Evolutionary conservation across 306 rosid species (phyloP), one percentile per base, ranked within the genome.

Genomic region (Trichosanthes truncata): DNA sequence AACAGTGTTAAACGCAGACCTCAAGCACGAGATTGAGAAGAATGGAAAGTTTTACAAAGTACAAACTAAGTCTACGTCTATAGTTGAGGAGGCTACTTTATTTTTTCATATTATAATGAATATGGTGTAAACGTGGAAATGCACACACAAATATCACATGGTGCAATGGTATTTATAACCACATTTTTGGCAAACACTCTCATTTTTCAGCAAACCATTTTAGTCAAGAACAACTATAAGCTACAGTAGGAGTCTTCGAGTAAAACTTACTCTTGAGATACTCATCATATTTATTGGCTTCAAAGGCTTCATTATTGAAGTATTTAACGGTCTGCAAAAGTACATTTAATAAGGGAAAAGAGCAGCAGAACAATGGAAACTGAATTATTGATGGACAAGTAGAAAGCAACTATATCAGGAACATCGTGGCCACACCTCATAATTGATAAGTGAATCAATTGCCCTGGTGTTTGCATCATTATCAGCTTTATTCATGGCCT

Each of bases 401-500:
- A 48, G 57, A 74, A 76, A 71, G 40, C 60, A 23, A 23, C 60
- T 40, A 81, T 26, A 71, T 36, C 77, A 76, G 55, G 79, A 57
- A 41, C 48, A 67, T 62, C 65, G 72, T 56, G 76, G 66, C 52
- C 83, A 85, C 78, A 90, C 99, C 97, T 95, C 99, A 77, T 95
- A 95, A 84, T 95, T 95, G 85, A 95, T 91, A 71, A 93, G 96
- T 55, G 99, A 95, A 88, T 95, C 99, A 38, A 95, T 80, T 74
- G 85, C 97, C 84, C 93, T 88, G 20, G 97, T 86, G 84, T 89
- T 85, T 48, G 99, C 99, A 85, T 93, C 96, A 86, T 95, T 93
- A 75, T 95, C 99, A 17, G 99, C 97, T 85, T 89, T 93, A 83
- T 95, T 95, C 99, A 95, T 95, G 87, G 84, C 88, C 88, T 90